These are phyloP conservation scores for Cutaneotrichosporon arboriforme DNA, from an alignment of 1,284 basidiomycete species.

Conservation along the genomic window DNA sequence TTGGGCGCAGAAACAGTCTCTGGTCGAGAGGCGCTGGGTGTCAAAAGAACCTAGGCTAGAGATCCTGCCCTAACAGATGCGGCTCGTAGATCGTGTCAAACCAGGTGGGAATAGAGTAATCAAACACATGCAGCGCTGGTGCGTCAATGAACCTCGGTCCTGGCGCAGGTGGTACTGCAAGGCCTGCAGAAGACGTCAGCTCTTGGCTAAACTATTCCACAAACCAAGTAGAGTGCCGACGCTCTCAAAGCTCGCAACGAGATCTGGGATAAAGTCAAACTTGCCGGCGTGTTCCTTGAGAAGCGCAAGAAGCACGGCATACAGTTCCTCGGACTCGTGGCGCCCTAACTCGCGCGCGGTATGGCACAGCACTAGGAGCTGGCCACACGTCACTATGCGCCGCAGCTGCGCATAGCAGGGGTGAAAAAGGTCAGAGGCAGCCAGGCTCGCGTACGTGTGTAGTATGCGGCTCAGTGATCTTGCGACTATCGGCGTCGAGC, in stretches of 20 bases:
- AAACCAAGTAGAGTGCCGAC: slow-evolving; percentile 14
- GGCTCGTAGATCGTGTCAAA: slow-evolving; percentile 8
- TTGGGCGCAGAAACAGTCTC: no score
- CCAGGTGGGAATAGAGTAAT: slow-evolving; percentile 18
- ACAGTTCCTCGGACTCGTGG: slow-evolving; percentile 20
- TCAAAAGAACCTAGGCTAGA: no score
- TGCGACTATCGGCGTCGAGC: slow-evolving; percentile 18
- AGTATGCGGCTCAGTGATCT: slow-evolving; percentile 23
- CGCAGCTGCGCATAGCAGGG: slow-evolving; percentile 27
- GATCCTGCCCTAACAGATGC: background rate
- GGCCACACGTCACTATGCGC: slow-evolving; percentile 24
- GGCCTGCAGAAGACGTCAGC: slow-evolving; percentile 4
- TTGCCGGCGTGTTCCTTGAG: slow-evolving; percentile 13
- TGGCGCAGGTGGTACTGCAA: slow-evolving; percentile 6
- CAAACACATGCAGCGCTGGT: slow-evolving; percentile 16
- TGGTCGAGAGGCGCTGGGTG: no score
- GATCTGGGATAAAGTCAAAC: slow-evolving; percentile 16
- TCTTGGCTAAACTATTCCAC: background rate
- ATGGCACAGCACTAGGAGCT: slow-evolving; percentile 25
- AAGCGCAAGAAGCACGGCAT: slow-evolving; percentile 12
- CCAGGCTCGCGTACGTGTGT: slow-evolving; percentile 21
- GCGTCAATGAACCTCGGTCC: background rate
- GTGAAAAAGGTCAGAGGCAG: slow-evolving; percentile 14
- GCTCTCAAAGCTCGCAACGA: slow-evolving; percentile 16
- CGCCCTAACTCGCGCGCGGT: slow-evolving; percentile 18